Base-by-base conservation (phyloP, 2,329 filamentous ascomycete species). In the Cordyceps militaris region DNA sequence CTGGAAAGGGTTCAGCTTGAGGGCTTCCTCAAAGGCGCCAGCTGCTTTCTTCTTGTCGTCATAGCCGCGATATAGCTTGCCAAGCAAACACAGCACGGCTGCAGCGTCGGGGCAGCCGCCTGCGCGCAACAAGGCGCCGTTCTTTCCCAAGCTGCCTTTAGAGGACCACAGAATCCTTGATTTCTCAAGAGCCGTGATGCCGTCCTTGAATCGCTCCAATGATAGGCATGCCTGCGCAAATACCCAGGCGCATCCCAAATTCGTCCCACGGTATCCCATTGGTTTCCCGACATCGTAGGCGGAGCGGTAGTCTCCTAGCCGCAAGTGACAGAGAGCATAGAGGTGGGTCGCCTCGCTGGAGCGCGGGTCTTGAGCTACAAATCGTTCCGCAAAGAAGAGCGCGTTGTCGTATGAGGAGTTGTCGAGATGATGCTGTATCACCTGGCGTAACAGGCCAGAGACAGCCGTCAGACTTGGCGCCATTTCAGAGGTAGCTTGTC, bases 1-100 rank as follows among this genome's bases (percentile, higher is more conserved):
- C 83, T 96, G 94, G 72, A 97, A 93, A 1, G 94, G 92, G 67
- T 97, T 99, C 56, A 86, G 72, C 73, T 92, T 95, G 65, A 99
- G 76, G 6, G 92, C 85, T 60, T 95, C 91, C 63, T 96, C 91
- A 68, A 94, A 97, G 70, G 84, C 91, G 63, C 88, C 83, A 16
- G 93, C 85, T 8, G 94, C 92, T 71, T 89, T 91, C 64, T 88
- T 88, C 66, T 88, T 88, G 66, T 89, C 81, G 64, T 96, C 88
- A 65, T 94, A 87, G 2, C 83, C 89, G 50, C 88, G 84, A 75
- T 91, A 93, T 28, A 99, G 77, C 73, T 95, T 96, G 26, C 91
- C 94, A 30, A 96, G 79, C 38, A 99, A 75, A 66, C 89, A 94
- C 62, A 85, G 79, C n/a, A 93, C 83, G 1, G 91, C 88, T 2